A percentile compares a stretch with the other conserved stretches of the same genome.
Conservation (phyloP, 2,329 filamentous ascomycete species). For the Trichophyton mentagrophytes region DNA sequence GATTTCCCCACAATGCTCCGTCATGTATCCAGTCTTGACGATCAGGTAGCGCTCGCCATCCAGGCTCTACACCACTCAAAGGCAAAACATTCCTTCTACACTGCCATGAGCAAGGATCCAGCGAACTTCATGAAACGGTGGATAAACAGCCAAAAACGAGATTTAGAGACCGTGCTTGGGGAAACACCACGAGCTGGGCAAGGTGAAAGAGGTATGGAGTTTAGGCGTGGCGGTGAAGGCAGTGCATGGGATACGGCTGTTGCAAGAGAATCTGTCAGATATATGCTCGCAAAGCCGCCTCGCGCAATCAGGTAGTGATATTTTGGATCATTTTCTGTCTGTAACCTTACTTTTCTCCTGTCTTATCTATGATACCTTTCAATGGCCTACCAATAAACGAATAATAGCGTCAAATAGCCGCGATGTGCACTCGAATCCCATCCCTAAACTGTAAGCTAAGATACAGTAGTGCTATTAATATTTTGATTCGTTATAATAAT, state of each 20-base stretch:
- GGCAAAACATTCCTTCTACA: slow-evolving; percentile 81
- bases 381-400: neutral
- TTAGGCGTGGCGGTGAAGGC: slow-evolving; percentile 39
- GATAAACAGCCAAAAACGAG: slow-evolving; percentile 81
- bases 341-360: neutral
- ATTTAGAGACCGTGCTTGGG: slow-evolving; percentile 76
- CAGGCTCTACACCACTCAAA: slow-evolving; percentile 76
- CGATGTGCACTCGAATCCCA: neutral
- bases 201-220: slow-evolving; percentile 37
- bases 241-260: slow-evolving; percentile 51
- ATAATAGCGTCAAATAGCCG: neutral
- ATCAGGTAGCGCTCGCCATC: slow-evolving; percentile 69
- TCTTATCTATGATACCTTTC: neutral
- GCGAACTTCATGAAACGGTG: slow-evolving; percentile 74
- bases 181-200: slow-evolving; percentile 53
- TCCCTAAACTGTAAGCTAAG: neutral
- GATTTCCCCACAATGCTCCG: slow-evolving; percentile 59
- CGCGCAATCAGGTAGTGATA: neutral
- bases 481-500: neutral
- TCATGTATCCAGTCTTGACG: slow-evolving; percentile 65
- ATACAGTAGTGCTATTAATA: neutral
- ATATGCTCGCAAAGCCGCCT: slow-evolving; percentile 43
- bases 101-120: slow-evolving; percentile 64
- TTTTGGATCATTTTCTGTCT: neutral
- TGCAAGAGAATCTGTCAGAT: slow-evolving; percentile 49